These are phyloP conservation scores for Cyclotella atomus DNA, from an alignment of 108 stramenopile genomes.

Conservation along the genomic window DNA sequence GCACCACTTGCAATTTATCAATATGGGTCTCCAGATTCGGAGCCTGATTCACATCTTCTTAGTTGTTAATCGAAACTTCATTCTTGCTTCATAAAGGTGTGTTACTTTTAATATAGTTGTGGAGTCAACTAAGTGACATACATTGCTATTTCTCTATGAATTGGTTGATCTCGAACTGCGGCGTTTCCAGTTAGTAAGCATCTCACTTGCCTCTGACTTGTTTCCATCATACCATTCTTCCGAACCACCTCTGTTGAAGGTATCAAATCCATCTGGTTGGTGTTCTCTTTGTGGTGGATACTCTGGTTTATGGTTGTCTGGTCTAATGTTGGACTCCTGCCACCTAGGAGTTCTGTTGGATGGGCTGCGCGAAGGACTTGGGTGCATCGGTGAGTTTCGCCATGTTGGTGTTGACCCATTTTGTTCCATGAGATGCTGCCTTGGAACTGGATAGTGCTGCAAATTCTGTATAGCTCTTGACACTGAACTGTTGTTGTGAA, in stretches of 20 bases:
- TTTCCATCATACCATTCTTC: constrained; percentile 45
- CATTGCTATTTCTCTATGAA: background rate
- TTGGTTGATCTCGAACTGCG: background rate
- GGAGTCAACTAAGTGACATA: too few relatives aligned
- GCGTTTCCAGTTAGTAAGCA: constrained; percentile 43
- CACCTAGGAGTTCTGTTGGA: constrained; percentile 7
- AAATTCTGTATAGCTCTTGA: background rate
- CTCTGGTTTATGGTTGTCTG: too few relatives aligned
- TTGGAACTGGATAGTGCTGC: background rate
- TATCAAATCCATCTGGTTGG: constrained; percentile 22
- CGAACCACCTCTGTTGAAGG: constrained; percentile 14
- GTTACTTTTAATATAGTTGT: background rate
- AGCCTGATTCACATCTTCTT: too few relatives aligned
- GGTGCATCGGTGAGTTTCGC: too few relatives aligned
- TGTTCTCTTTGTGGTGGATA: background rate
- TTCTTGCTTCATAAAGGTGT: background rate
- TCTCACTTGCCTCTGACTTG: constrained; percentile 44
- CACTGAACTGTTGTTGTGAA: background rate
- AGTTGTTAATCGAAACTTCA: too few relatives aligned
- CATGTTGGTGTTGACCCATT: constrained; percentile 12
- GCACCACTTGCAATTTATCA: too few relatives aligned
- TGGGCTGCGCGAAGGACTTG: too few relatives aligned
- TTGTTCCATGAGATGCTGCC: background rate
- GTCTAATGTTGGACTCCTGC: constrained; percentile 15
- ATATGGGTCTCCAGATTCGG: too few relatives aligned